phyloP scores from a whole-genome alignment of 768 basidiomycete species.

The Austroboletus festivus region DNA sequence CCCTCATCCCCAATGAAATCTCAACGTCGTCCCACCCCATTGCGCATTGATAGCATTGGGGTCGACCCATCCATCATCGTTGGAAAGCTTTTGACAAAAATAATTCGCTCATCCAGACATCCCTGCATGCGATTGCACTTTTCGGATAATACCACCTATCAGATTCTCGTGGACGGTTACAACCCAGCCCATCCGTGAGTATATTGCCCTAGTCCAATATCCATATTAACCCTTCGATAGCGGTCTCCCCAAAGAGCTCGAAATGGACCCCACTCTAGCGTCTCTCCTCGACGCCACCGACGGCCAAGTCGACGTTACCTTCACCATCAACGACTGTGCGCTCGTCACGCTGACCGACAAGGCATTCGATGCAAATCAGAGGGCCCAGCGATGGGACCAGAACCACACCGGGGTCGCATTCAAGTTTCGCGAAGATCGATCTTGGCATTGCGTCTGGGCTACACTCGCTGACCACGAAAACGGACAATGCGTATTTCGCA shows the following conservation, averaged over 20 bases:
- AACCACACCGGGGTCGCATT: conserved; percentile 45
- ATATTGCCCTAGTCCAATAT: not conserved
- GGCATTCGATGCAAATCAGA: conserved; percentile 45
- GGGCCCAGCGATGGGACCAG: conserved; percentile 34
- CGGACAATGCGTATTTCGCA: conserved; percentile 49
- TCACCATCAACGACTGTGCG: conserved; percentile 50
- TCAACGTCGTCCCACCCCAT: conserved; percentile 34
- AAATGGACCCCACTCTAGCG: conserved; percentile 45
- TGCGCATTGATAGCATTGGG: conserved; percentile 33
- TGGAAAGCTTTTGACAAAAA: conserved; percentile 43
- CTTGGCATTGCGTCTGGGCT: conserved; percentile 72
- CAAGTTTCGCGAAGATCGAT: conserved; percentile 45
- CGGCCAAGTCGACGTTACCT: conserved; percentile 32
- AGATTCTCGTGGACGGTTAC: conserved; percentile 63
- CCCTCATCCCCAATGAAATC: conserved; percentile 24
- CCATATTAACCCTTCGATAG: conserved; percentile 11
- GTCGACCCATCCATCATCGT: conserved; percentile 40
- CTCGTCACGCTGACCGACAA: conserved; percentile 56
- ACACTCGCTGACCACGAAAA: conserved; percentile 51
- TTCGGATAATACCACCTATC: conserved; percentile 40
- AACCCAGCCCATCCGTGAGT: conserved; percentile 45
- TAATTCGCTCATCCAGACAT: conserved; percentile 41
- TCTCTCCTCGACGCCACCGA: conserved; percentile 40
- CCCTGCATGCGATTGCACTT: conserved; percentile 49
- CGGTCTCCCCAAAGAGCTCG: conserved; percentile 58